Evolutionary conservation across 768 basidiomycete species (phyloP).

Genomic region (Dictyophora rubrovolvata): DNA sequence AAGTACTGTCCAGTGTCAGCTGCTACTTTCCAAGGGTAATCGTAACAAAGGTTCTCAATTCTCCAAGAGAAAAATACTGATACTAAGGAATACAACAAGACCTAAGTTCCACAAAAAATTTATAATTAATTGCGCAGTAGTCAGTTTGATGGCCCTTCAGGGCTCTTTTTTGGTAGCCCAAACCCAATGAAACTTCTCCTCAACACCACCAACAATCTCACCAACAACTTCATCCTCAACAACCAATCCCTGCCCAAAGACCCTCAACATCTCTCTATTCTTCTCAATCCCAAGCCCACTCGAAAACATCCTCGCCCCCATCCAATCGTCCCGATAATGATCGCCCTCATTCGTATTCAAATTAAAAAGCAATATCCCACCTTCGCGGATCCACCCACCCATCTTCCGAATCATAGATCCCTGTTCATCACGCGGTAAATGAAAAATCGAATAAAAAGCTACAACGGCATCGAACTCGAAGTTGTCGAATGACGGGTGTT

Average conservation of each 20-base stretch:
- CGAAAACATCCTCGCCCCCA: conserved; percentile 20
- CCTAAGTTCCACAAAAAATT: too few species aligned
- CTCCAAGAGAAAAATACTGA: too few species aligned
- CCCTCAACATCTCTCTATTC: conserved; percentile 17
- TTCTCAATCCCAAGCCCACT: conserved; percentile 20
- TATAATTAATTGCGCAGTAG: too few species aligned
- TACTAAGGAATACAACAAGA: too few species aligned
- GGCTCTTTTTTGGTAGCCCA: too few species aligned
- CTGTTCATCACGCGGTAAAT: conserved; percentile 21
- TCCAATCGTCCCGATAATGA: conserved; percentile 17
- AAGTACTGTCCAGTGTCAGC: too few species aligned
- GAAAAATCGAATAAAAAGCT: conserved; percentile 23
- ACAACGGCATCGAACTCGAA: conserved; percentile 20
- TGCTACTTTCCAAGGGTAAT: too few species aligned
- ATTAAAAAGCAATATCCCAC: conserved; percentile 20
- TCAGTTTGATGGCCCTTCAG: too few species aligned
- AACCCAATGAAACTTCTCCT: conserved; percentile 18
- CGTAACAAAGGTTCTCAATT: too few species aligned
- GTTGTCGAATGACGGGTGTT: not conserved
- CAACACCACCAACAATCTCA: conserved; percentile 18
- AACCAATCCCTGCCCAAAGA: conserved; percentile 9
- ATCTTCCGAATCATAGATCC: conserved; percentile 20
- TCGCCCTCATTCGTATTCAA: conserved; percentile 15
- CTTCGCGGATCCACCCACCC: conserved; percentile 20
- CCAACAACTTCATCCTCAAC: conserved; percentile 16